These are phyloP conservation scores for Wickerhamomyces chambardii DNA, from an alignment of 805 yeast species.

Conservation along the genomic window DNA sequence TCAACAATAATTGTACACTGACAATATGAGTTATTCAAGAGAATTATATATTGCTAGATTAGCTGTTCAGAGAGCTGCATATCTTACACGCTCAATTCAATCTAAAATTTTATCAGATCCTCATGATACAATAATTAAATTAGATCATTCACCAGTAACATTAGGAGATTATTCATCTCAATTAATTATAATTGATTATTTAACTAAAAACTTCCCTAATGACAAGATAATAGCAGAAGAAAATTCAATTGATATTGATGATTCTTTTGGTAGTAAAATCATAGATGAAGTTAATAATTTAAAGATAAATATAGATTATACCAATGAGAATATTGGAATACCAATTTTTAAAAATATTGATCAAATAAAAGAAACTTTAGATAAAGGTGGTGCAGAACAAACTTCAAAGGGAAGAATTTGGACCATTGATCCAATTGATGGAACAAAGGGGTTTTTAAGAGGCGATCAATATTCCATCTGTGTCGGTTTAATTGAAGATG, in stretches of 20 bases:
- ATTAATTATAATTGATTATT: slow-evolving; percentile 81
- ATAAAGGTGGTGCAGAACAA: slow-evolving; percentile 73
- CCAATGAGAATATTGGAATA: slow-evolving; percentile 8
- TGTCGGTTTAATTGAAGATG: slow-evolving; percentile 79
- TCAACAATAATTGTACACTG: background rate
- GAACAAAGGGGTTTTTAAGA: slow-evolving; percentile 92
- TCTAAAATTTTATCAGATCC: slow-evolving; percentile 41
- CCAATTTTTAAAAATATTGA: slow-evolving; percentile 35
- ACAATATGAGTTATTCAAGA: slow-evolving; percentile 34
- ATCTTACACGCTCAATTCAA: slow-evolving; percentile 58
- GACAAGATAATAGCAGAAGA: slow-evolving; percentile 96
- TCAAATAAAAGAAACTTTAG: slow-evolving; percentile 58
- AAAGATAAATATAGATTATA: slow-evolving; percentile 33
- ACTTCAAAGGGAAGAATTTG: slow-evolving; percentile 79
- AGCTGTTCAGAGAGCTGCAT: slow-evolving; percentile 85
- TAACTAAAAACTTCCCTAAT: slow-evolving; percentile 66
- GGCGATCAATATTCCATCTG: slow-evolving; percentile 98
- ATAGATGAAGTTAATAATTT: slow-evolving; percentile 37
- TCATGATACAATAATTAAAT: slow-evolving; percentile 60
- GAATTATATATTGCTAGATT: slow-evolving; percentile 78
- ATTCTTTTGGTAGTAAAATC: slow-evolving; percentile 43
- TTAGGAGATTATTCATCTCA: slow-evolving; percentile 96
- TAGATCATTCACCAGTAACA: slow-evolving; percentile 92
- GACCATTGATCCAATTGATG: slow-evolving; percentile 98
- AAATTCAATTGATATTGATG: slow-evolving; percentile 60